A percentile compares a stretch with the other conserved stretches of the same genome.
Evolutionary conservation across 1,284 basidiomycete species (phyloP).

Genomic region (Taiwanofungus camphoratus): DNA sequence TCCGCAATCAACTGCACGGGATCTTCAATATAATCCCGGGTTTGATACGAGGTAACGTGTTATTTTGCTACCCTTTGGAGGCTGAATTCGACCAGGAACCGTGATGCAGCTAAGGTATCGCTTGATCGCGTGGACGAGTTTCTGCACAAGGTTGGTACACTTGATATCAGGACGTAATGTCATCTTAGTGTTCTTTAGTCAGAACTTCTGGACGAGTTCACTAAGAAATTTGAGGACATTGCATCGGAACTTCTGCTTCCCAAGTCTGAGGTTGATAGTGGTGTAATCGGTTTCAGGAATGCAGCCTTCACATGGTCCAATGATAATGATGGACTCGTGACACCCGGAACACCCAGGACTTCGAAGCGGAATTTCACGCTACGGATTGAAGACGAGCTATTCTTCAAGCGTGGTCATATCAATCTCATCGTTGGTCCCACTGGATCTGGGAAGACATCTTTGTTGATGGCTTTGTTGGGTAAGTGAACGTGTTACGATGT

Average conservation of each 20-base stretch:
- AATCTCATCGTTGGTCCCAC: constrained; percentile 61
- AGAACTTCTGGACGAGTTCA: constrained; percentile 44
- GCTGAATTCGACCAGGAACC: constrained; percentile 18
- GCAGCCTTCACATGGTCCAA: constrained; percentile 36
- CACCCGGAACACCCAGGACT: constrained; percentile 12
- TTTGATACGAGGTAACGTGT: constrained; percentile 32
- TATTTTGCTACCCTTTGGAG: too few relatives aligned
- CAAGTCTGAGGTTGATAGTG: neutral
- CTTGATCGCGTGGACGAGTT: constrained; percentile 46
- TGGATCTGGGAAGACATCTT: constrained; percentile 43
- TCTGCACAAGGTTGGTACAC: constrained; percentile 32
- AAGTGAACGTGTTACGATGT: too few relatives aligned
- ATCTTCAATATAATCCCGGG: constrained; percentile 29
- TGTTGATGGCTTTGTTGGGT: constrained; percentile 49
- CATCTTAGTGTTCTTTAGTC: constrained; percentile 26
- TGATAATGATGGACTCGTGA: constrained; percentile 17
- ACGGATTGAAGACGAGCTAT: constrained; percentile 42
- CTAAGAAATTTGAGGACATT: constrained; percentile 6
- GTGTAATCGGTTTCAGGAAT: constrained; percentile 32
- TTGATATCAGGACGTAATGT: neutral
- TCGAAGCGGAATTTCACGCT: constrained; percentile 38
- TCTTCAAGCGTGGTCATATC: constrained; percentile 50
- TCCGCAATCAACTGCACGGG: constrained; percentile 28
- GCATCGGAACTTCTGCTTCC: neutral
- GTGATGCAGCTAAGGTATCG: constrained; percentile 38